Evolutionary conservation across 140 eudicot genomes (phyloP).

Genomic region (Bidens hawaiensis): DNA sequence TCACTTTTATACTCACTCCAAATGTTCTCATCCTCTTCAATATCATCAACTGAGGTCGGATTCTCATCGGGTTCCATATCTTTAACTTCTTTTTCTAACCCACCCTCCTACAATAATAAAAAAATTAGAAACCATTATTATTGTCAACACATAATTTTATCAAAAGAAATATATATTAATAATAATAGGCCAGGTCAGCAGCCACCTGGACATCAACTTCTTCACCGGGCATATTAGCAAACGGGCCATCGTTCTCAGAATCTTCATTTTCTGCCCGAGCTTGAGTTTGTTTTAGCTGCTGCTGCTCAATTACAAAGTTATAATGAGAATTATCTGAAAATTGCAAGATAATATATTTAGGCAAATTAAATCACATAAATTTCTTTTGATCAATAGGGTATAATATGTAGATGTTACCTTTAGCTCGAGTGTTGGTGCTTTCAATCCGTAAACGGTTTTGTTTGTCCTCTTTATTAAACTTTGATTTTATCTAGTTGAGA

Average conservation of each 20-base stretch:
- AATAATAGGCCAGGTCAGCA: slow-evolving; percentile 13
- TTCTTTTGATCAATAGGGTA: too few species aligned
- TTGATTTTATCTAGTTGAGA: slow-evolving; percentile 58
- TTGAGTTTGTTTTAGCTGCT: too few species aligned
- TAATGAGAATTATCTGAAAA: slow-evolving; percentile 71
- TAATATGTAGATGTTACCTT: slow-evolving; percentile 30
- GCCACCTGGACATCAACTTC: slow-evolving; percentile 32
- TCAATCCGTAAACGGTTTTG: slow-evolving; percentile 65
- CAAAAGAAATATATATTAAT: too few species aligned
- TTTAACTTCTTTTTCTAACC: slow-evolving; percentile 23
- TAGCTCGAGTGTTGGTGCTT: slow-evolving; percentile 68
- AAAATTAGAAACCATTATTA: too few species aligned
- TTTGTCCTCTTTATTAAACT: slow-evolving; percentile 74
- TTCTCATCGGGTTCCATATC: slow-evolving; percentile 17
- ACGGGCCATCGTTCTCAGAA: slow-evolving; percentile 37
- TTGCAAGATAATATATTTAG: not conserved
- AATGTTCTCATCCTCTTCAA: slow-evolving; percentile 52
- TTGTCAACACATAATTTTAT: not conserved
- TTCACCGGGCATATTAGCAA: slow-evolving; percentile 33
- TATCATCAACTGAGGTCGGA: slow-evolving; percentile 36
- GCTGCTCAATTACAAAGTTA: slow-evolving; percentile 45
- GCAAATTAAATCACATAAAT: not conserved
- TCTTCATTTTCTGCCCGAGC: slow-evolving; percentile 37
- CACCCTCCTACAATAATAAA: slow-evolving; percentile 34
- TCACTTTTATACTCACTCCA: slow-evolving; percentile 55